These are phyloP conservation scores for Eragrostis curvula DNA, from an alignment of 176 grass and related monocot genomes.

Conservation along the genomic window DNA sequence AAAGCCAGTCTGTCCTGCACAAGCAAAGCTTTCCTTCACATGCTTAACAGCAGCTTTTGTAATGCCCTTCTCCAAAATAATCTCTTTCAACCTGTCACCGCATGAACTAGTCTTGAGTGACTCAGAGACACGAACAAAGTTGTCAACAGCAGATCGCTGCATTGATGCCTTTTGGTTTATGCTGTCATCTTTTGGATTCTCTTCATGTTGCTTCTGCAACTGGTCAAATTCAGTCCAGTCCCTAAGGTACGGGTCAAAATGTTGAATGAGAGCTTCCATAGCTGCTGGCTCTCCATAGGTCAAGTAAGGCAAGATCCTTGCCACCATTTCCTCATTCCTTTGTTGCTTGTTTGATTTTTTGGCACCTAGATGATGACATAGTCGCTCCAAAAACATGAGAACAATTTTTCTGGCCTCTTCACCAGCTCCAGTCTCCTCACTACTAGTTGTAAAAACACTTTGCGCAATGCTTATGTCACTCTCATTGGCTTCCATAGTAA, in stretches of 20 bases:
- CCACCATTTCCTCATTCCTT: slow-evolving; percentile 98
- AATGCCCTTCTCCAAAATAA: slow-evolving; percentile 92
- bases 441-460: slow-evolving; percentile 80
- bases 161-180: slow-evolving; percentile 63
- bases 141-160: slow-evolving; percentile 84
- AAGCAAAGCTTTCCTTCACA: slow-evolving; percentile 83
- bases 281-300: slow-evolving; percentile 90
- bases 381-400: slow-evolving; percentile 94
- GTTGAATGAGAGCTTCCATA: slow-evolving; percentile 93
- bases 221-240: slow-evolving; percentile 83
- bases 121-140: slow-evolving; percentile 97
- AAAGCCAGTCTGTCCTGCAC: slow-evolving; percentile 54
- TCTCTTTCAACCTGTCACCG: slow-evolving; percentile 91
- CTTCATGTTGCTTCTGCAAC: slow-evolving; percentile 77
- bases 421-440: slow-evolving; percentile 75
- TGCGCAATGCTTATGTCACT: slow-evolving; percentile 92
- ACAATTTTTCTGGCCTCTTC: slow-evolving; percentile 94
- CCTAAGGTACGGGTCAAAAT: slow-evolving; percentile 92
- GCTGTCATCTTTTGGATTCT: slow-evolving; percentile 79
- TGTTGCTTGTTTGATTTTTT: slow-evolving; percentile 98
- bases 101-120: slow-evolving; percentile 97
- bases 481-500: slow-evolving; percentile 98
- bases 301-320: slow-evolving; percentile 97
- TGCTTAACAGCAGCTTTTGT: slow-evolving; percentile 68
- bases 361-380: slow-evolving; percentile 67